Conservation (phyloP, 352 stramenopile genomes). For the Elongisporangium undulatum region DNA sequence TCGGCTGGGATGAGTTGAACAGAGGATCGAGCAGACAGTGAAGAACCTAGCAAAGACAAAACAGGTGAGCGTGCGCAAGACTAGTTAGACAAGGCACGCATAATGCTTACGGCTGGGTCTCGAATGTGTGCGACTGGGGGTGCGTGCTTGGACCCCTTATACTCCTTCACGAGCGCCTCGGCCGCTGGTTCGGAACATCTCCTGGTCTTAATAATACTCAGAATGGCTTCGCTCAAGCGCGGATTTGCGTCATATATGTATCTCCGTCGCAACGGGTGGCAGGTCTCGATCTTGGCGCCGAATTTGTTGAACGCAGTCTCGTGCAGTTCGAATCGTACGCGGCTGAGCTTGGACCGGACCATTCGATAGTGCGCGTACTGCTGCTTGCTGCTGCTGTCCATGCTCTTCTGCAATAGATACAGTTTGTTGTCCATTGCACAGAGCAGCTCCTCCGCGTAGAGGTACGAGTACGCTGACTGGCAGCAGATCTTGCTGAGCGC, state of each 20-base stretch:
- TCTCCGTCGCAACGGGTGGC: conserved; percentile 66
- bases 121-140: conserved; percentile 68
- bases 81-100: conserved; percentile 2
- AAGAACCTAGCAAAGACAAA: conserved; percentile 44
- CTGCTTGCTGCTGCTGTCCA: conserved; percentile 11
- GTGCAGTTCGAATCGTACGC: conserved; percentile 72
- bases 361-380: conserved; percentile 42
- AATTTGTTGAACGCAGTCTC: conserved; percentile 59
- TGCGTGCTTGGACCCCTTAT: conserved; percentile 29
- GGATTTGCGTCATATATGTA: conserved; percentile 56
- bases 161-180: conserved; percentile 69
- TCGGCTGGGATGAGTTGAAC: conserved; percentile 74
- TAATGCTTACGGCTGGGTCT: conserved; percentile 55
- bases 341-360: conserved; percentile 66
- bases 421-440: conserved; percentile 71
- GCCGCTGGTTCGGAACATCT: conserved; percentile 61
- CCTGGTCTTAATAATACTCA: conserved; percentile 73
- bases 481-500: conserved; percentile 82
- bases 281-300: conserved; percentile 62
- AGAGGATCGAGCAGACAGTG: conserved; percentile 68
- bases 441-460: conserved; percentile 76
- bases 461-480: conserved; percentile 80
- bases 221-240: conserved; percentile 59
- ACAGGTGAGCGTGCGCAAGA: not conserved
- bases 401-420: conserved; percentile 42